These are phyloP conservation scores for Skeletonema grethae DNA, from an alignment of 108 stramenopile species.

Conservation along the genomic window DNA sequence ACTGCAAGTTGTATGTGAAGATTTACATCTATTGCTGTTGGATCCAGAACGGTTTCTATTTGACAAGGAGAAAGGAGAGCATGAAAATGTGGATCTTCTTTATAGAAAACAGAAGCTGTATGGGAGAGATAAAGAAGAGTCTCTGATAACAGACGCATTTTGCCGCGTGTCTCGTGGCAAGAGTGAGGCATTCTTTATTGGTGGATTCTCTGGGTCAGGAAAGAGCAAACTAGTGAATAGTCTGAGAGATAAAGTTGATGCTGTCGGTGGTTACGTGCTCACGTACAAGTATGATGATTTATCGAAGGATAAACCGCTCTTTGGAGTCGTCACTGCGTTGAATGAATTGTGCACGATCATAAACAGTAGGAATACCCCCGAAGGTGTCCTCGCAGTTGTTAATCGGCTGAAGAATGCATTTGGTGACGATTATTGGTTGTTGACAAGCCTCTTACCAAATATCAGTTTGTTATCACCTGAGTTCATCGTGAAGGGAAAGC, in stretches of 20 bases:
- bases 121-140: slow-evolving; percentile 20
- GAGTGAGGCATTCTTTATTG: slow-evolving; percentile 30
- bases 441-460: slow-evolving; percentile 30
- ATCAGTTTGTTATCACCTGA: slow-evolving; percentile 10
- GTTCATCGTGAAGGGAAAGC: neutral
- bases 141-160: slow-evolving; percentile 28
- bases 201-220: slow-evolving; percentile 32
- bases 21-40: slow-evolving; percentile 7
- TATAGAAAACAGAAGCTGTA: slow-evolving; percentile 16
- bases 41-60: slow-evolving; percentile 9
- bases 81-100: neutral
- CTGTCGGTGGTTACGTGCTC: slow-evolving; percentile 29
- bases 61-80: neutral
- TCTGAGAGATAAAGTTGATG: slow-evolving; percentile 14
- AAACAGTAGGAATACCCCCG: neutral
- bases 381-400: slow-evolving; percentile 9
- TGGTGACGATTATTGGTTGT: slow-evolving; percentile 15
- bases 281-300: slow-evolving; percentile 27
- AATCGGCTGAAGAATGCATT: slow-evolving; percentile 10
- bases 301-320: slow-evolving; percentile 21
- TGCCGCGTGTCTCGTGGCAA: slow-evolving; percentile 24
- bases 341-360: slow-evolving; percentile 30
- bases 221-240: slow-evolving; percentile 22
- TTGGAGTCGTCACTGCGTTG: slow-evolving; percentile 23
- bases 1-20: neutral